These are phyloP conservation scores for Phytophthora foliorum DNA, from an alignment of 352 stramenopile genomes.

Conservation along the genomic window DNA sequence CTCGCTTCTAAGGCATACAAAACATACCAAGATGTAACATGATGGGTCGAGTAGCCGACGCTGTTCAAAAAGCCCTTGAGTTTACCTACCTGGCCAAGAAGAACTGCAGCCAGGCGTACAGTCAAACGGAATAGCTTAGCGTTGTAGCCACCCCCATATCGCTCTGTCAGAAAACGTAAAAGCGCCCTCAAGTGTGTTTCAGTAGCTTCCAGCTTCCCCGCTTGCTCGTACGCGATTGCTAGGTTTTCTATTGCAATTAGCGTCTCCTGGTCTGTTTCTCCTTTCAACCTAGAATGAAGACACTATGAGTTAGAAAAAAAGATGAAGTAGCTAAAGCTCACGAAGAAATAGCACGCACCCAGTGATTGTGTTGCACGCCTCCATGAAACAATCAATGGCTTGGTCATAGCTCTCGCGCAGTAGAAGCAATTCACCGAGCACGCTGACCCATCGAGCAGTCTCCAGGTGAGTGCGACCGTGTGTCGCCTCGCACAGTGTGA, in stretches of 20 bases:
- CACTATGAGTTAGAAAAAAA: not conserved
- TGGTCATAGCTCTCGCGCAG: slow-evolving; percentile 36
- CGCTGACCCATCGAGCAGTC: slow-evolving; percentile 61
- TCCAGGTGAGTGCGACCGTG: slow-evolving; percentile 41
- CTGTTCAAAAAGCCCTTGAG: not conserved
- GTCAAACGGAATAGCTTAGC: slow-evolving; percentile 53
- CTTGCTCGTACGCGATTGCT: slow-evolving; percentile 41
- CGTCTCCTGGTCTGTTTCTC: slow-evolving; percentile 44
- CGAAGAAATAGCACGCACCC: slow-evolving; percentile 26
- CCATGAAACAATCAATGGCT: slow-evolving; percentile 44
- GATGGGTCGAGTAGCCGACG: not conserved
- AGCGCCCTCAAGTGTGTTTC: slow-evolving; percentile 39
- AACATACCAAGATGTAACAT: not conserved
- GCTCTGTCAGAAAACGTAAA: slow-evolving; percentile 22
- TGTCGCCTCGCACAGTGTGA: slow-evolving; percentile 55
- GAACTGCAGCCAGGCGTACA: slow-evolving; percentile 40
- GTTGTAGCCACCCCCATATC: slow-evolving; percentile 66
- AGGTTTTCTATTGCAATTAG: slow-evolving; percentile 59
- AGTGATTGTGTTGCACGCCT: slow-evolving; percentile 42
- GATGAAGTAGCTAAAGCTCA: not conserved
- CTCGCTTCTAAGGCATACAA: slow-evolving; percentile 42
- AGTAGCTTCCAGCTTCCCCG: slow-evolving; percentile 12
- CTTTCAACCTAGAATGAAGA: slow-evolving; percentile 36
- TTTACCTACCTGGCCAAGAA: slow-evolving; percentile 54
- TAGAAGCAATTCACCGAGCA: slow-evolving; percentile 51